Conservation (phyloP, 805 yeast species). For the Ogataea dorogensis region DNA sequence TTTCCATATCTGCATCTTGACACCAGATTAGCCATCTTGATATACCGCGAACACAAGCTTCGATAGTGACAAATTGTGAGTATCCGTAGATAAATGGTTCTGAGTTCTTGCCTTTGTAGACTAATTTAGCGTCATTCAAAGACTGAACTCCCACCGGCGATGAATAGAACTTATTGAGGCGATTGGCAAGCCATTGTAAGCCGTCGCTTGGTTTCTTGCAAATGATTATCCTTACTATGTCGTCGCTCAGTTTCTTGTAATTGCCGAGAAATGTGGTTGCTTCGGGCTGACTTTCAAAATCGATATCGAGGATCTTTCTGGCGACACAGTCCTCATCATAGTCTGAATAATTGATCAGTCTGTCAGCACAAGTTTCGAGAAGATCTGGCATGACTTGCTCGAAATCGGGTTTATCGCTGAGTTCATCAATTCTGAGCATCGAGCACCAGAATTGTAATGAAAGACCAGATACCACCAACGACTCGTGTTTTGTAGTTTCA, state of each 20-base stretch:
- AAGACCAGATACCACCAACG: constrained; percentile 85
- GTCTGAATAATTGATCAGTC: constrained; percentile 70
- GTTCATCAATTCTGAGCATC: constrained; percentile 75
- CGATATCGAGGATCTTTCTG: constrained; percentile 69
- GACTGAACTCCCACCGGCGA: constrained; percentile 67
- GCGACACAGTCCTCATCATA: constrained; percentile 65
- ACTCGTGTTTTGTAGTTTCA: constrained; percentile 77
- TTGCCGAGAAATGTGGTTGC: constrained; percentile 70
- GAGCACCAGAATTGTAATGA: constrained; percentile 95
- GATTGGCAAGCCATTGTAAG: constrained; percentile 72
- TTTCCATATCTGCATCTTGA: constrained; percentile 51
- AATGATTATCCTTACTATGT: constrained; percentile 81
- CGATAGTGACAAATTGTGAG: constrained; percentile 82
- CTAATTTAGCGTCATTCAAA: constrained; percentile 51
- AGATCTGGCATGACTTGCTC: constrained; percentile 60
- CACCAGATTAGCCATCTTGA: constrained; percentile 97
- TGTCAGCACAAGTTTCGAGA: constrained; percentile 71
- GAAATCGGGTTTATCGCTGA: constrained; percentile 56
- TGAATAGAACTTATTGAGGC: constrained; percentile 71
- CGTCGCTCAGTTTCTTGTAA: constrained; percentile 83
- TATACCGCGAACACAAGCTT: constrained; percentile 87
- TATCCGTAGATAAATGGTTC: constrained; percentile 74
- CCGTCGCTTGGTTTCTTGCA: constrained; percentile 85
- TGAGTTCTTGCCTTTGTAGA: constrained; percentile 52
- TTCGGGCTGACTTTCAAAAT: constrained; percentile 86